Evolutionary conservation across 371 early-diverging fungal species (phyloP).

Genomic region (Nematocida major): DNA sequence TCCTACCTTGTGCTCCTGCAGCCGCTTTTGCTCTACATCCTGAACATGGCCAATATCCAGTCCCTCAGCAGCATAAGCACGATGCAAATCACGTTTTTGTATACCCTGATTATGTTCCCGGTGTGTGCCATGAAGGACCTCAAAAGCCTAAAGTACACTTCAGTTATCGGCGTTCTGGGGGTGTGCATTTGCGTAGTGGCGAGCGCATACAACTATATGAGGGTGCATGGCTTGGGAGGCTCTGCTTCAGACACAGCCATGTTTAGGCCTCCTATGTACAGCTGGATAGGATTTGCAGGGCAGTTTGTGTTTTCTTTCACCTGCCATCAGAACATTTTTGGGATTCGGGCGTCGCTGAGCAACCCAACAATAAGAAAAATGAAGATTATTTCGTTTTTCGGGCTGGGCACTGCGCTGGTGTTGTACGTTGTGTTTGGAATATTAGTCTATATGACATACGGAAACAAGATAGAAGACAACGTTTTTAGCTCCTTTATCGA

Average conservation of each 20-base stretch:
- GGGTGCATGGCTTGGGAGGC: no score
- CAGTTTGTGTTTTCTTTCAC: slow-evolving; percentile 98
- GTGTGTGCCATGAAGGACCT: slow-evolving; percentile 69
- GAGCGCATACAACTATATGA: slow-evolving; percentile 71
- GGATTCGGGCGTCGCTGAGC: slow-evolving; percentile 56
- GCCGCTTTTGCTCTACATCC: slow-evolving; percentile 72
- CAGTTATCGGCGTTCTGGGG: slow-evolving; percentile 76
- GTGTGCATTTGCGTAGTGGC: slow-evolving; percentile 78
- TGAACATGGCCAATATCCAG: slow-evolving; percentile 13
- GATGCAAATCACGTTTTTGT: slow-evolving; percentile 4
- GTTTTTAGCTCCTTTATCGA: slow-evolving; percentile 68
- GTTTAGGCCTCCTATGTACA: slow-evolving; percentile 65
- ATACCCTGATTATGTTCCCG: slow-evolving; percentile 54
- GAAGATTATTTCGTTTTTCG: slow-evolving; percentile 44
- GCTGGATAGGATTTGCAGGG: slow-evolving; percentile 76
- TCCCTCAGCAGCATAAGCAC: slow-evolving; percentile 2
- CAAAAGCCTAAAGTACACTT: slow-evolving; percentile 85
- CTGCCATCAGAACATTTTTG: slow-evolving; percentile 77
- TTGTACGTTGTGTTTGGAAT: slow-evolving; percentile 81
- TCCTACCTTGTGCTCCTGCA: slow-evolving; percentile 94
- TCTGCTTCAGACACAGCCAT: slow-evolving; percentile 61
- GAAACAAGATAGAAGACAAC: slow-evolving; percentile 74
- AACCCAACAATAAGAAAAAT: slow-evolving; percentile 55
- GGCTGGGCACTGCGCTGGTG: slow-evolving; percentile 72
- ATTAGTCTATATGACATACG: slow-evolving; percentile 87